Base-by-base conservation (phyloP, 1,139 yeast genomes). In the Hanseniaspora sp. region DNA sequence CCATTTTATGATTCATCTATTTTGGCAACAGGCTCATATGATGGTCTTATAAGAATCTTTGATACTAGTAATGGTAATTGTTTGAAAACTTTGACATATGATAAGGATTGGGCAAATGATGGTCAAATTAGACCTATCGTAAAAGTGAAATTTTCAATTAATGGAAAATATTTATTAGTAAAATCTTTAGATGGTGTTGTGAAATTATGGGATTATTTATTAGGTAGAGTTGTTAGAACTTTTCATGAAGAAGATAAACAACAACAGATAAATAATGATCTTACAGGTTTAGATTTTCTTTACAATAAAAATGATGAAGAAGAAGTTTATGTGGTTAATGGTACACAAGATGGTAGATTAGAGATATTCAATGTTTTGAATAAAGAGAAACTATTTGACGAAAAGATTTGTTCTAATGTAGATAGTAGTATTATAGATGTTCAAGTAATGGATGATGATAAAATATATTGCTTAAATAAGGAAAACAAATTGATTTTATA, bases 51-150 rank as follows among this genome's bases (percentile, higher is more conserved):
- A 37, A 73, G 98, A 55, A 70, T 92, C 38, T 92, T 95, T 73
- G 97, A 90, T 67, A 77, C 90, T 39, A 83, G 79, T 53, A 76
- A 95, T 0, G 96, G 96, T 2, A 96, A 88, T 61, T 92, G 98
- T 69, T 72, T 92, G 60, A 86, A 87, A 64, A 92, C 98, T 0
- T 70, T 92, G 59, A 87, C 92, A 28, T 83, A 82, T 61, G 80
- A 76, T 58, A 74, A 74, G 62, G 81, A 83, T 57, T 75, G 82
- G 56, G 76, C 83, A 46, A 62, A 66, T 42, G 69, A 64, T 51
- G 80, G 79, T 28, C 79, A 82, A 17, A 86, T 90, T 0, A 82
- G 80, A 58, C 95, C 96, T 0, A 83, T 88, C 7, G 77, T 86
- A 39, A 74, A 78, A 62, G 92, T 86, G 3, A 74, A 76, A 56